These are phyloP conservation scores for Periconia macrospinosa DNA, from an alignment of 2,329 filamentous ascomycete species.

Conservation along the genomic window DNA sequence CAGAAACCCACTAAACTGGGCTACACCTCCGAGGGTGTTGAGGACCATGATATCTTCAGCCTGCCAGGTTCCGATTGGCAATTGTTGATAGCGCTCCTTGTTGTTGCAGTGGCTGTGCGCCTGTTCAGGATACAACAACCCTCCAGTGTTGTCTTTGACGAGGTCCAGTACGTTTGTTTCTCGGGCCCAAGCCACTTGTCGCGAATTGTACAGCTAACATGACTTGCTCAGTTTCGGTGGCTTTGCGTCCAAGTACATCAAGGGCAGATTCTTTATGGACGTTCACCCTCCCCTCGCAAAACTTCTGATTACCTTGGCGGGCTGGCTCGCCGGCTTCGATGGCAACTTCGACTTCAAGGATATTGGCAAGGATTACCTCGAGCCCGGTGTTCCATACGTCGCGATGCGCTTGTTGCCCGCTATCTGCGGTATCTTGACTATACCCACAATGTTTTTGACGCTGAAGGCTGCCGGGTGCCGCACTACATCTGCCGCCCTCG, in stretches of 20 bases:
- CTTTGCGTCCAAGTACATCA: constrained; percentile 98
- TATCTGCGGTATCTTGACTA: constrained; percentile 81
- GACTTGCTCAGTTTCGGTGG: constrained; percentile 76
- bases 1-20: constrained; percentile 43
- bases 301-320: constrained; percentile 91
- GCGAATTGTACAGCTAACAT: constrained; percentile 19
- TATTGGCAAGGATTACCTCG: constrained; percentile 97
- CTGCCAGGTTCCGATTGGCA: constrained; percentile 84
- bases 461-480: constrained; percentile 89
- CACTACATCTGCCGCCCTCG: constrained; percentile 80
- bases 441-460: constrained; percentile 92
- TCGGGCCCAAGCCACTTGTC: neutral
- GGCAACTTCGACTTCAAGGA: constrained; percentile 99
- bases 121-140: constrained; percentile 96
- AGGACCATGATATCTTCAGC: constrained; percentile 89
- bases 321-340: constrained; percentile 92
- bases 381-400: constrained; percentile 93
- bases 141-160: constrained; percentile 95
- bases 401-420: constrained; percentile 95
- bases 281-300: constrained; percentile 98
- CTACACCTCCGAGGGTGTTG: constrained; percentile 77
- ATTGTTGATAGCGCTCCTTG: constrained; percentile 70
- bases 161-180: constrained; percentile 85
- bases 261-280: constrained; percentile 99
- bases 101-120: constrained; percentile 77